Base-by-base conservation (phyloP, 2,329 filamentous ascomycete species). In the Nigrospora sphaerica region DNA sequence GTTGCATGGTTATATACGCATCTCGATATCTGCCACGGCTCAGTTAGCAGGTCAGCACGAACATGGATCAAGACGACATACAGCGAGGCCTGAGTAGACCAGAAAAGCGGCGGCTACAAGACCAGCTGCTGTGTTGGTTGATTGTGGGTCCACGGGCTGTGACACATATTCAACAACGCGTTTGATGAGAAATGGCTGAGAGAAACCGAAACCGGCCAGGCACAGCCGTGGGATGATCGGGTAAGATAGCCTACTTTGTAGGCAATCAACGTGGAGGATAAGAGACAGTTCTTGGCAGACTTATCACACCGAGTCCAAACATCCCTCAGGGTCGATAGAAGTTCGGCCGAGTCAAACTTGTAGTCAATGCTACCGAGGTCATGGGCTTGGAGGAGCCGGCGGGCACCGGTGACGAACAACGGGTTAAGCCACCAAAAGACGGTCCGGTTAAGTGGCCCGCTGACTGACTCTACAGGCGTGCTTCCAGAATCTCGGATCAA, bases 181-280 rank as follows among this genome's bases (percentile, higher is more conserved):
- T 28, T 62, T 58, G 51, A 74, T 65, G 19, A 75, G 65, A 19
- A 74, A 68, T 0, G 72, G 71, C 34, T 75, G 72, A 6, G 66
- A 62, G 44, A 73, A 72, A 6, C 55, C 65, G 52, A 75, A 72
- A 4, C 58, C 70, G 1, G 61, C 63, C 19, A 62, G 62, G 11
- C 61, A 57, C 3, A 72, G 52, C 0, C 71, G 62, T 3, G 70
- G 67, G 5, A 65, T 36, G 4, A 72, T 0, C 58, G 61, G 1
- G 59, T 55, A 2, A 60, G 18, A 7, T 69, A 53, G 3, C 62
- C 57, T 54, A 55, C 54, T 18, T 56, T 61, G 43, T 61, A 60
- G 0, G 61, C 50, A 23, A 51, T 42, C 6, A 65, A 59, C 0
- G 60, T 58, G 34, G 49, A 58, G 3, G 54, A 50, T 2, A 61